Conservation (phyloP, 805 yeast genomes). For the Candida schatavii region DNA sequence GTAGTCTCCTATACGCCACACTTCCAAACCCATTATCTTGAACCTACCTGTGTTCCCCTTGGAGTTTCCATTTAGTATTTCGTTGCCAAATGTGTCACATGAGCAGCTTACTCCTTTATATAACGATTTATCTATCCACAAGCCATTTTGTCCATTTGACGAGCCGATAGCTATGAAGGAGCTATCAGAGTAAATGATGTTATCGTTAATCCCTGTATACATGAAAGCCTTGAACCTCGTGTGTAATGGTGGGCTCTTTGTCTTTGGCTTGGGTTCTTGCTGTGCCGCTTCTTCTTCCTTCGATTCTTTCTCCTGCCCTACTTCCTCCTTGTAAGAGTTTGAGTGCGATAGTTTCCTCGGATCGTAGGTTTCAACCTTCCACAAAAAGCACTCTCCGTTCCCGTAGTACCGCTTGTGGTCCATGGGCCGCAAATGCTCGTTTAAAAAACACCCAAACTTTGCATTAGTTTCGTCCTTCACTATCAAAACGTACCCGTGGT, state of each 20-base stretch:
- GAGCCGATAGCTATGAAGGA: conserved; percentile 83
- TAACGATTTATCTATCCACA: conserved; percentile 79
- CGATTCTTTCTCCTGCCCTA: not conserved
- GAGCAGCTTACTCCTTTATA: conserved; percentile 73
- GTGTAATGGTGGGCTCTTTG: not conserved
- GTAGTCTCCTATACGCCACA: conserved; percentile 70
- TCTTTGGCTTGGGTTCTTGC: not conserved
- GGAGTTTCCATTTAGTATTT: conserved; percentile 46
- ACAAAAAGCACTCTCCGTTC: conserved; percentile 91
- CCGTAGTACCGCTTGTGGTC: conserved; percentile 80
- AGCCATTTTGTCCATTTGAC: conserved; percentile 88
- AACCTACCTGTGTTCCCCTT: conserved; percentile 50
- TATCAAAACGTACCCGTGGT: conserved; percentile 70
- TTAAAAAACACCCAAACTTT: conserved; percentile 75
- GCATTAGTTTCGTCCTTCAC: conserved; percentile 63
- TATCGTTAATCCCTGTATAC: conserved; percentile 86
- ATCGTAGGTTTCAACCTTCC: conserved; percentile 61
- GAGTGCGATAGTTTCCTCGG: conserved; percentile 12
- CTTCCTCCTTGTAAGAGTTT: not conserved
- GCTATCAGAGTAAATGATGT: conserved; percentile 76
- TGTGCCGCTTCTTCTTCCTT: not conserved
- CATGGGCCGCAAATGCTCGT: conserved; percentile 68
- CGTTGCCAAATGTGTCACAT: conserved; percentile 89
- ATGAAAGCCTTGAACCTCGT: conserved; percentile 72
- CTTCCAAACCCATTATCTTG: conserved; percentile 70